Evolutionary conservation across 2,329 filamentous ascomycete genomes (phyloP).

Genomic region (Fusarium devonianum): DNA sequence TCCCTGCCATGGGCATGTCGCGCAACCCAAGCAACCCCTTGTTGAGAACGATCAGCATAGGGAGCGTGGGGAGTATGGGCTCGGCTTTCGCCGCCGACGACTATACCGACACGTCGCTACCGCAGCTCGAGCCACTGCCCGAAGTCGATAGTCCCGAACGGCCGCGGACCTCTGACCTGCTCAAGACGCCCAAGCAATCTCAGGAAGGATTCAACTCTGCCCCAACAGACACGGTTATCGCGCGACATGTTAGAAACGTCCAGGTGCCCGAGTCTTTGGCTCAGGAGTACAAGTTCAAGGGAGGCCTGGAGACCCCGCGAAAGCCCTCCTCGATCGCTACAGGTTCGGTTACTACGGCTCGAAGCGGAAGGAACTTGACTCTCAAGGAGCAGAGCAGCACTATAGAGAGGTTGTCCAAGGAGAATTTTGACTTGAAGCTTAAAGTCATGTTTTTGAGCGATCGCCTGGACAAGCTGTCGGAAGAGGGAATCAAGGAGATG

Average conservation of each 20-base stretch:
- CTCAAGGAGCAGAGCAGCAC: constrained; percentile 97
- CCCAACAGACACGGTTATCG: constrained; percentile 87
- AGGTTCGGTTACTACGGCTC: constrained; percentile 57
- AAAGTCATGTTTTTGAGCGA: constrained; percentile 98
- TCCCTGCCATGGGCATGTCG: constrained; percentile 61
- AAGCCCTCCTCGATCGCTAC: constrained; percentile 57
- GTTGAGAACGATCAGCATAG: constrained; percentile 82
- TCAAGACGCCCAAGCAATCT: constrained; percentile 74
- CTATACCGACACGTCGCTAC: constrained; percentile 52
- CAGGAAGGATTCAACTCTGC: constrained; percentile 62
- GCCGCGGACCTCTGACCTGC: constrained; percentile 52
- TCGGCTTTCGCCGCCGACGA: constrained; percentile 71
- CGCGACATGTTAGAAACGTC: constrained; percentile 87
- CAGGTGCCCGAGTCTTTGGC: constrained; percentile 89
- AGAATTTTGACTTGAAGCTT: constrained; percentile 97
- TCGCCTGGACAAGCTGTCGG: constrained; percentile 88
- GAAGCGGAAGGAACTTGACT: constrained; percentile 76
- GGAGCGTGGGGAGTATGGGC: constrained; percentile 88
- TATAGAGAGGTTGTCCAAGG: constrained; percentile 94
- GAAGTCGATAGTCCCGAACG: constrained; percentile 55
- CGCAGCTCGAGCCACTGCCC: constrained; percentile 58
- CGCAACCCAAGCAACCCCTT: constrained; percentile 64
- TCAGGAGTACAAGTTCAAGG: constrained; percentile 82
- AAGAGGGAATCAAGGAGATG: constrained; percentile 97
- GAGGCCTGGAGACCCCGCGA: constrained; percentile 67